Percentiles rank a stretch among this genome's conserved stretches.
Evolutionary conservation across 805 yeast species (phyloP).

Genomic region (Dipodascus geniculatus): DNA sequence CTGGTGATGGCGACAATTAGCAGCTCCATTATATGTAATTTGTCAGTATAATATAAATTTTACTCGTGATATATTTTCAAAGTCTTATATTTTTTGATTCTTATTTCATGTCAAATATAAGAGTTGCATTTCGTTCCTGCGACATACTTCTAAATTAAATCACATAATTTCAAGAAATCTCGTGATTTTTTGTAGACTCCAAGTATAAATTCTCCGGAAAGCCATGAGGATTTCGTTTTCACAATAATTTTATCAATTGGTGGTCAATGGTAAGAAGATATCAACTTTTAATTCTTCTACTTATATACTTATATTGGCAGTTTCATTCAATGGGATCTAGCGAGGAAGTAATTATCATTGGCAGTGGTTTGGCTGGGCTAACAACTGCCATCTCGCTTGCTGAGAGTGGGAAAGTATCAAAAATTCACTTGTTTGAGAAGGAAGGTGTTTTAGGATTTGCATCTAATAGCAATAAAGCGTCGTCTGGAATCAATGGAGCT

Average conservation of each 20-base stretch:
- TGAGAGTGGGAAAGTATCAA: conserved; percentile 34
- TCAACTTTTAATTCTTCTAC: background rate
- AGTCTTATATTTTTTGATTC: background rate
- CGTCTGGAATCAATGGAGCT: conserved; percentile 66
- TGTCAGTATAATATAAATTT: background rate
- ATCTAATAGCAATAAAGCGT: conserved; percentile 57
- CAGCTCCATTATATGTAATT: background rate
- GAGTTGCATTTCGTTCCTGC: no score
- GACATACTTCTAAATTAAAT: no score
- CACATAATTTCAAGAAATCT: no score
- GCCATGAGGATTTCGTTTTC: no score
- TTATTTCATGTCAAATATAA: background rate
- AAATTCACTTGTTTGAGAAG: conserved; percentile 43
- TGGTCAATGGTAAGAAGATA: background rate
- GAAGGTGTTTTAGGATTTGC: conserved; percentile 35
- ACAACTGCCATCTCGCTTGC: conserved; percentile 49
- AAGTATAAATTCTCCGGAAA: no score
- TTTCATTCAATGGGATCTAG: background rate
- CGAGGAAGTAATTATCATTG: conserved; percentile 37
- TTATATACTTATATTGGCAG: background rate
- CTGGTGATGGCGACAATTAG: background rate
- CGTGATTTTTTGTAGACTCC: background rate
- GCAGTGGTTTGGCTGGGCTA: conserved; percentile 56
- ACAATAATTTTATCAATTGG: no score
- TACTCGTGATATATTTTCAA: background rate